Evolutionary conservation across 345 rosid genomes (phyloP).

Genomic region (Sisymbrium irio): DNA sequence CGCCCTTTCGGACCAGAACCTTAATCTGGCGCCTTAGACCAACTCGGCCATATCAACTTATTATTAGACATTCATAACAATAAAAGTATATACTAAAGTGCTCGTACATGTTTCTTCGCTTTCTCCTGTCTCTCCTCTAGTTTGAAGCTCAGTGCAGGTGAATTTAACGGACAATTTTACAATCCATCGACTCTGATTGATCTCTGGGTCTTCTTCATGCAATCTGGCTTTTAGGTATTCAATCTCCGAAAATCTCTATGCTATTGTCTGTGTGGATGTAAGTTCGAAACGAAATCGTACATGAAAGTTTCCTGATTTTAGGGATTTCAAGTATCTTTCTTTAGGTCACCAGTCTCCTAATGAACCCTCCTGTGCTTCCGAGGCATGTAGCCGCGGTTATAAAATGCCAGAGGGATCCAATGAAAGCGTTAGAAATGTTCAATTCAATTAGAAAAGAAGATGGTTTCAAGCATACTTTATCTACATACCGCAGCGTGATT

Average conservation of each 20-base stretch:
- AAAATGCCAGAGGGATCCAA: conserved; percentile 64
- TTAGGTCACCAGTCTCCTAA: conserved; percentile 31
- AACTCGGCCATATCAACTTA: conserved; percentile 23
- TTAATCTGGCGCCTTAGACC: conserved; percentile 93
- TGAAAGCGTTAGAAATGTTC: conserved; percentile 74
- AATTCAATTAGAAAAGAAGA: conserved; percentile 63
- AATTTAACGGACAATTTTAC: not conserved
- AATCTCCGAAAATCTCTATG: not conserved
- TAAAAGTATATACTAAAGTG: too few species aligned
- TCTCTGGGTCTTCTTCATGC: not conserved
- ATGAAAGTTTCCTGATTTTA: conserved; percentile 11
- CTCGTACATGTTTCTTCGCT: not conserved
- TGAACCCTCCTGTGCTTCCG: conserved; percentile 64
- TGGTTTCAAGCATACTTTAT: conserved; percentile 66
- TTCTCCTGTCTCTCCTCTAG: not conserved
- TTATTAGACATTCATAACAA: too few species aligned
- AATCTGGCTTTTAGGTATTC: not conserved
- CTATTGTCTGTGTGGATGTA: not conserved
- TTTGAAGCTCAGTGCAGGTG: not conserved
- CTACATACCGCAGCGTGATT: conserved; percentile 65
- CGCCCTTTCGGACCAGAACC: conserved; percentile 99
- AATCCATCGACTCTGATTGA: not conserved
- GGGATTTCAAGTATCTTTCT: conserved; percentile 13
- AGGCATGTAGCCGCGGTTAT: conserved; percentile 78
- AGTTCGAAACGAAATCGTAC: not conserved